phyloP scores from a whole-genome alignment of 31 red algal genomes.

The Bonnemaisonia californica region DNA sequence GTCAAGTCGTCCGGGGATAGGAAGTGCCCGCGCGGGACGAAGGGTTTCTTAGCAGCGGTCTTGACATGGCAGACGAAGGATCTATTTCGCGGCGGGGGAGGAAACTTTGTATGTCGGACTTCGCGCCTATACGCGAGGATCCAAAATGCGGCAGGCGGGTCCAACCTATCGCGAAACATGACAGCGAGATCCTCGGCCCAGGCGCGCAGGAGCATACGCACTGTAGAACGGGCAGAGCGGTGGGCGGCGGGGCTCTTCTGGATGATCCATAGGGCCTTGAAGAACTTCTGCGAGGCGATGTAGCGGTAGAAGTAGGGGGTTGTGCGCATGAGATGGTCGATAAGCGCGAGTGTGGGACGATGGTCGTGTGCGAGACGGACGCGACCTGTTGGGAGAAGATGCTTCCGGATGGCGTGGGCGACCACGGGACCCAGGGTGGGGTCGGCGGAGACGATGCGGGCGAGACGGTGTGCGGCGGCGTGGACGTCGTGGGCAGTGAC shows the following conservation, averaged over 20 bases:
- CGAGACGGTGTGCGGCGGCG: conserved; percentile 26
- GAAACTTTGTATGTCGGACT: not conserved
- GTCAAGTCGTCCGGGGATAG: not conserved
- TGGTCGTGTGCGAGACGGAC: not conserved
- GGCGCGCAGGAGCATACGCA: conserved; percentile 26
- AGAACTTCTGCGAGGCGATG: conserved; percentile 42
- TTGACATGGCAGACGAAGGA: not conserved
- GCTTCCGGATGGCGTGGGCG: conserved; percentile 23
- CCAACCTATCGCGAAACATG: not conserved
- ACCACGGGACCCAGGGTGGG: conserved; percentile 22
- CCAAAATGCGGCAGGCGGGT: conserved; percentile 12
- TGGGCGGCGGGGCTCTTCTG: not conserved
- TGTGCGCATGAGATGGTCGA: conserved; percentile 38
- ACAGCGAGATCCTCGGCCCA: not conserved
- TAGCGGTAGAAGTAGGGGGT: conserved; percentile 75
- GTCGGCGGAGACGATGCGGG: conserved; percentile 12
- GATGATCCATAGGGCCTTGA: conserved; percentile 30
- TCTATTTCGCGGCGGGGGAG: not conserved
- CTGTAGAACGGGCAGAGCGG: conserved; percentile 11
- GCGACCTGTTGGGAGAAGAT: conserved; percentile 17
- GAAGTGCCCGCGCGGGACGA: not conserved
- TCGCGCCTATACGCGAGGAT: not conserved
- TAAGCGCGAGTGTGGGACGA: conserved; percentile 6
- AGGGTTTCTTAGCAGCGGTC: not conserved
- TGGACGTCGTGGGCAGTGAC: conserved; percentile 23